These are phyloP conservation scores for Schwanniomyces etchellsii DNA, from an alignment of 1,139 yeast species.

Conservation along the genomic window DNA sequence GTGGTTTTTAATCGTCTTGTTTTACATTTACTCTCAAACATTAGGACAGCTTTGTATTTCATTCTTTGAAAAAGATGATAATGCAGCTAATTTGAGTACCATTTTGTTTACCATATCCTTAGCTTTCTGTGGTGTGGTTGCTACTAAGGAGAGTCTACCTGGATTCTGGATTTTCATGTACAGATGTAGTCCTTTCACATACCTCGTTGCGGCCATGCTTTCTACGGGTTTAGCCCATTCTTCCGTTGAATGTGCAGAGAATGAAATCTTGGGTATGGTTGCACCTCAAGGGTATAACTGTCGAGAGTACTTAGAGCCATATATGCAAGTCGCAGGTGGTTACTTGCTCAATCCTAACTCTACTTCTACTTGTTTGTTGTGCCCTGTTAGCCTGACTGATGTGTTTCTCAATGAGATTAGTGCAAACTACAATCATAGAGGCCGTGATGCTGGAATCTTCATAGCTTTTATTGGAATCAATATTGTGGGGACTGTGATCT, in stretches of 20 bases:
- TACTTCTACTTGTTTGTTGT: slow-evolving; percentile 14
- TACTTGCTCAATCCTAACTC: slow-evolving; percentile 15
- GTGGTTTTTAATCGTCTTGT: slow-evolving; percentile 39
- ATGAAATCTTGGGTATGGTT: slow-evolving; percentile 39
- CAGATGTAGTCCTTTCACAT: slow-evolving; percentile 22
- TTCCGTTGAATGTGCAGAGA: slow-evolving; percentile 38
- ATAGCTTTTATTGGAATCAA: slow-evolving; percentile 40
- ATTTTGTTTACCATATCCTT: slow-evolving; percentile 24
- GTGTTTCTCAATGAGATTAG: slow-evolving; percentile 12
- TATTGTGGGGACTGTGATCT: slow-evolving; percentile 29
- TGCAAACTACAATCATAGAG: slow-evolving; percentile 14
- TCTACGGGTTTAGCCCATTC: slow-evolving; percentile 49
- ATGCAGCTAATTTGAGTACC: slow-evolving; percentile 30
- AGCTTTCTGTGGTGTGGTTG: slow-evolving; percentile 31
- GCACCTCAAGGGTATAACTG: slow-evolving; percentile 39
- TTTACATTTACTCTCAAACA: slow-evolving; percentile 29
- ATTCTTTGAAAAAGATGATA: slow-evolving; percentile 31
- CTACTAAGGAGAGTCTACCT: slow-evolving; percentile 20
- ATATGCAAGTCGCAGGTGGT: slow-evolving; percentile 20
- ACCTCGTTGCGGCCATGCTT: slow-evolving; percentile 47
- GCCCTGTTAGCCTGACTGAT: slow-evolving; percentile 16
- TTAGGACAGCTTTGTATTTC: slow-evolving; percentile 36
- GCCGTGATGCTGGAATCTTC: slow-evolving; percentile 63
- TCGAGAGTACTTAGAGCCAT: slow-evolving; percentile 17
- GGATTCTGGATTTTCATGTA: slow-evolving; percentile 35